Conservation (phyloP, 305 asterid genomes). For the Caryopteris hybrid region DNA sequence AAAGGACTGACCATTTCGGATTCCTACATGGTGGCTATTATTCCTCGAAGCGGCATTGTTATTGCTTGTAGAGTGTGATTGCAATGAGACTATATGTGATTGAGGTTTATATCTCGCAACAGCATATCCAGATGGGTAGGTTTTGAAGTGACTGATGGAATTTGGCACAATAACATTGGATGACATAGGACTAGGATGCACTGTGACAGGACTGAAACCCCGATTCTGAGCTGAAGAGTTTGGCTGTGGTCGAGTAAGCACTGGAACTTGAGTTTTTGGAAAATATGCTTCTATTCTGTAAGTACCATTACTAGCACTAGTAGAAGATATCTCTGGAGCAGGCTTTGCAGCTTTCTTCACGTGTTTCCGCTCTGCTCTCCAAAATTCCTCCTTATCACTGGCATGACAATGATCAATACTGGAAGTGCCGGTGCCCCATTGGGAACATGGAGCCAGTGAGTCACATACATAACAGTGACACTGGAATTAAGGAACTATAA, state of each 20-base stretch:
- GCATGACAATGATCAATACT: slow-evolving; percentile 79
- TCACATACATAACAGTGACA: slow-evolving; percentile 97
- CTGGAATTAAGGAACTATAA: slow-evolving; percentile 44
- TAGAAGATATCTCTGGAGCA: slow-evolving; percentile 18
- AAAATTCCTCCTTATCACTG: slow-evolving; percentile 61
- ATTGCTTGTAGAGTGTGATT: slow-evolving; percentile 15
- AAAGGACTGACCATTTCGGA: slow-evolving; percentile 23
- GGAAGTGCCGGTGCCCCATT: slow-evolving; percentile 54
- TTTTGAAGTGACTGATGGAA: slow-evolving; percentile 18
- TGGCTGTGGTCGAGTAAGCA: slow-evolving; percentile 16
- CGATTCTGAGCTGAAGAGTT: slow-evolving; percentile 24
- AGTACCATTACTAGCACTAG: slow-evolving; percentile 10
- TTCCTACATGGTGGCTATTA: slow-evolving; percentile 25
- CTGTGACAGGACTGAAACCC: slow-evolving; percentile 15
- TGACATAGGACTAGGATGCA: slow-evolving; percentile 33
- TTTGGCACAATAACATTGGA: slow-evolving; percentile 24
- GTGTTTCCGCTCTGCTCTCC: slow-evolving; percentile 60
- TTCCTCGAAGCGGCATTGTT: slow-evolving; percentile 21
- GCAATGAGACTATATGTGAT: slow-evolving; percentile 19
- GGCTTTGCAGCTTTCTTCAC: slow-evolving; percentile 35
- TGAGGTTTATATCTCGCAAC: slow-evolving; percentile 28
- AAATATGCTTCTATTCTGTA: slow-evolving; percentile 10
- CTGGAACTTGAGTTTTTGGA: slow-evolving; percentile 25
- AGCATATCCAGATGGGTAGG: slow-evolving; percentile 23
- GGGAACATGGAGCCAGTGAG: slow-evolving; percentile 79